These are phyloP conservation scores for Backusella liffmaniae DNA, from an alignment of 192 early-diverging fungal genomes.

Conservation along the genomic window DNA sequence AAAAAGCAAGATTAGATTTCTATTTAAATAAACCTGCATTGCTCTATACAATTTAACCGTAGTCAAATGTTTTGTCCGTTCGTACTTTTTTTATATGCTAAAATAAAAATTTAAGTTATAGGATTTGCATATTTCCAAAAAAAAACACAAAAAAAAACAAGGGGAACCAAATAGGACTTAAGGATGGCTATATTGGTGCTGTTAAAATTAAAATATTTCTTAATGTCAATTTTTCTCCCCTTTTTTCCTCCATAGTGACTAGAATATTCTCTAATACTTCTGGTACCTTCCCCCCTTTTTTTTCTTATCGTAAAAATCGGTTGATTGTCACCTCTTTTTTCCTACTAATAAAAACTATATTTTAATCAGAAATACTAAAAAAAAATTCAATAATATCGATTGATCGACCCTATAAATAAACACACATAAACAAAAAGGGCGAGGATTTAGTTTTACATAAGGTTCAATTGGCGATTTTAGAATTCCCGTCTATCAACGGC, in stretches of 20 bases:
- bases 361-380: neutral
- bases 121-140: neutral
- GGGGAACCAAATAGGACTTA: neutral
- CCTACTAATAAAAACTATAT: neutral
- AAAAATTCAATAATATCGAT: neutral
- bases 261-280: too few species aligned
- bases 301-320: neutral
- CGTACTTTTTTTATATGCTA: neutral
- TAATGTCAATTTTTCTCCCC: neutral
- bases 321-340: neutral
- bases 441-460: neutral
- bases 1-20: neutral
- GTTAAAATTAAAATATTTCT: neutral
- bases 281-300: neutral
- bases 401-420: neutral
- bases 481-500: neutral
- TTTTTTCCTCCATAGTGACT: neutral
- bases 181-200: neutral
- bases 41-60: neutral
- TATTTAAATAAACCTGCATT: neutral
- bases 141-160: neutral
- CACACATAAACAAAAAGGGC: neutral
- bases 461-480: neutral
- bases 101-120: neutral
- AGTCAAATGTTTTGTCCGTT: neutral